phyloP scores from a whole-genome alignment of 352 stramenopile species.

The Globisporangium barbulae region DNA sequence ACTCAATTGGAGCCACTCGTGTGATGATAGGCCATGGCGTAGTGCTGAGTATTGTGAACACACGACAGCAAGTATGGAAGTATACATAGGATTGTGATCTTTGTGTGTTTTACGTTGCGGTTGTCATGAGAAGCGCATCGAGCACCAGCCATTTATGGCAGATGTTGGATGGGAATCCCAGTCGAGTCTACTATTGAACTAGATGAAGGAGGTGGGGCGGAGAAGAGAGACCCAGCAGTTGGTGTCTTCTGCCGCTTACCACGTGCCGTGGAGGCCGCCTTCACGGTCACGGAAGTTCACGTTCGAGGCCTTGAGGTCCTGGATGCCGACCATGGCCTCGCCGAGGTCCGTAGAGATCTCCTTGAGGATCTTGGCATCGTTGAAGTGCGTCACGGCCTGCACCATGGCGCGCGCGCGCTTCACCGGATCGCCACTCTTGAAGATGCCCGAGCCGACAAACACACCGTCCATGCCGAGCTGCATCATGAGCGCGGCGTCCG shows the following conservation, averaged over 20 bases:
- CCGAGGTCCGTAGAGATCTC: constrained; percentile 95
- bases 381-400: constrained; percentile 96
- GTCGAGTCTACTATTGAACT: not conserved
- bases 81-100: constrained; percentile 4
- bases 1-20: too few species aligned
- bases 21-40: too few species aligned
- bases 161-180: not conserved
- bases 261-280: constrained; percentile 75
- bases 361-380: constrained; percentile 96
- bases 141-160: not conserved
- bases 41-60: too few species aligned
- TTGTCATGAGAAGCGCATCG: not conserved
- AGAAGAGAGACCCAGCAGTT: not conserved
- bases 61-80: too few species aligned
- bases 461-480: constrained; percentile 98
- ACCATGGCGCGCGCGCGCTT: constrained; percentile 96
- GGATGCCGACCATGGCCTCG: constrained; percentile 97
- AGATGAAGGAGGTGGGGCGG: not conserved
- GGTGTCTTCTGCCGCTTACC: constrained; percentile 26
- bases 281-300: constrained; percentile 98
- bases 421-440: constrained; percentile 95
- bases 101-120: not conserved
- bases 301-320: constrained; percentile 92
- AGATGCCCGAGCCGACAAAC: constrained; percentile 98
- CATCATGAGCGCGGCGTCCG: constrained; percentile 98